Evolutionary conservation across 2,329 filamentous ascomycete species (phyloP).

Genomic region (Thelonectria blattea): DNA sequence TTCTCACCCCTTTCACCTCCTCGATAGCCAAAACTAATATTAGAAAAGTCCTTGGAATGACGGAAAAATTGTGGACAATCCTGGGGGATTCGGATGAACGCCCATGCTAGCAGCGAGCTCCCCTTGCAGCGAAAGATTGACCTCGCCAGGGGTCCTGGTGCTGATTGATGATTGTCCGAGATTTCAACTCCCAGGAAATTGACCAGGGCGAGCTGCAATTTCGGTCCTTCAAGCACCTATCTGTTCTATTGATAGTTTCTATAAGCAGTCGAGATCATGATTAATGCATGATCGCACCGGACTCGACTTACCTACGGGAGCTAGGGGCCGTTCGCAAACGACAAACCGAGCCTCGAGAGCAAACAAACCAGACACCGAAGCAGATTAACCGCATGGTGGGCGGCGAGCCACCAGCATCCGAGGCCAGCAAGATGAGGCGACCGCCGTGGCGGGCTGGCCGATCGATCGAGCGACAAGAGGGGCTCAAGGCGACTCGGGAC

Average conservation of each 20-base stretch:
- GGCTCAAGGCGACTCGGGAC: not conserved
- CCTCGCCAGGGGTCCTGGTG: constrained; percentile 23
- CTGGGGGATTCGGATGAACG: constrained; percentile 3
- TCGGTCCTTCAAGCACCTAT: constrained; percentile 27
- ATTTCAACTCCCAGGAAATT: constrained; percentile 31
- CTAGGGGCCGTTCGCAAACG: not conserved
- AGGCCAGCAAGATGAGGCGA: not conserved
- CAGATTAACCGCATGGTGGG: not conserved
- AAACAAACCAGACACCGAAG: not conserved
- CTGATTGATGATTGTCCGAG: constrained; percentile 15
- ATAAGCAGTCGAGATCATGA: not conserved
- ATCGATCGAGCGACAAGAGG: constrained; percentile 17
- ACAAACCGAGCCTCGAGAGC: not conserved
- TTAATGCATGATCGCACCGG: not conserved
- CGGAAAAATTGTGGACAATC: constrained; percentile 5
- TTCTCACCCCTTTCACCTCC: not conserved
- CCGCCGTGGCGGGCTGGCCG: constrained; percentile 4
- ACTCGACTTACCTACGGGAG: constrained; percentile 1
- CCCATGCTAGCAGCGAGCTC: constrained; percentile 3
- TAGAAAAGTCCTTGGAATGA: not conserved
- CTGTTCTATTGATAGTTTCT: not conserved
- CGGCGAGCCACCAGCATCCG: not conserved
- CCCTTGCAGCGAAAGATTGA: constrained; percentile 2
- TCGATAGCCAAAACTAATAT: not conserved
- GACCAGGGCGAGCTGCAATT: constrained; percentile 32